Conservation (phyloP, 2,329 filamentous ascomycete species). For the Phialemoniopsis sp. region DNA sequence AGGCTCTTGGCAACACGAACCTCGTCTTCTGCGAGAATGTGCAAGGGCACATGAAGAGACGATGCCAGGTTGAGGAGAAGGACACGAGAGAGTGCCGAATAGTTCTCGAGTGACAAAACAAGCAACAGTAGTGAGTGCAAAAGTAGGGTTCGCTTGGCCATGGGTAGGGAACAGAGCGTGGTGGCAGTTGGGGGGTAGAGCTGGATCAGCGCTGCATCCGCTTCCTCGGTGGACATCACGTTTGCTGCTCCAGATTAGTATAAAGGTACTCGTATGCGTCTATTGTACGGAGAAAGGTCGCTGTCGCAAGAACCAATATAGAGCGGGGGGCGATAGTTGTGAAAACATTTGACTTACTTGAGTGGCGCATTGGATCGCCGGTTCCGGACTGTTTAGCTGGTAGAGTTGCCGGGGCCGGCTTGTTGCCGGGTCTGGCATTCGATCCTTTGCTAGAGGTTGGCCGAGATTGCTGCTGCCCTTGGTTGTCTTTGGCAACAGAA, state of each 20-base stretch:
- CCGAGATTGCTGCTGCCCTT: constrained; percentile 12
- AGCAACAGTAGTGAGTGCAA: constrained; percentile 70
- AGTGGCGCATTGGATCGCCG: too few species aligned
- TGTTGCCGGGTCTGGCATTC: too few species aligned
- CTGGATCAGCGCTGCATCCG: constrained; percentile 41
- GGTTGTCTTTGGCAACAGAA: constrained; percentile 40
- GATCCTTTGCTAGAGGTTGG: too few species aligned
- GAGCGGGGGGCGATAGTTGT: too few species aligned
- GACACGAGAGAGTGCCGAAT: constrained; percentile 68
- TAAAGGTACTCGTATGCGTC: neutral
- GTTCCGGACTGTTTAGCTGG: too few species aligned
- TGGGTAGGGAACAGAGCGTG: constrained; percentile 52
- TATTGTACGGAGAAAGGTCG: constrained; percentile 15
- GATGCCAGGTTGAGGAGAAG: constrained; percentile 67
- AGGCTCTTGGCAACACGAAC: constrained; percentile 70
- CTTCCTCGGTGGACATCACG: constrained; percentile 35
- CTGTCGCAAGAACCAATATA: too few species aligned
- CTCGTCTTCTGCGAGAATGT: constrained; percentile 66
- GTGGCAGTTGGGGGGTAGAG: constrained; percentile 59
- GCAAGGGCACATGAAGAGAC: constrained; percentile 64
- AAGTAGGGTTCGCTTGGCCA: constrained; percentile 61
- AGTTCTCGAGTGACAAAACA: constrained; percentile 72
- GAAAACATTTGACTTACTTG: constrained; percentile 3
- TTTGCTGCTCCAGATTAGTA: constrained; percentile 17
- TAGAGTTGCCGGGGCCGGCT: too few species aligned